phyloP scores from a whole-genome alignment of 768 basidiomycete species.

The Leucocoprinus leucothites region DNA sequence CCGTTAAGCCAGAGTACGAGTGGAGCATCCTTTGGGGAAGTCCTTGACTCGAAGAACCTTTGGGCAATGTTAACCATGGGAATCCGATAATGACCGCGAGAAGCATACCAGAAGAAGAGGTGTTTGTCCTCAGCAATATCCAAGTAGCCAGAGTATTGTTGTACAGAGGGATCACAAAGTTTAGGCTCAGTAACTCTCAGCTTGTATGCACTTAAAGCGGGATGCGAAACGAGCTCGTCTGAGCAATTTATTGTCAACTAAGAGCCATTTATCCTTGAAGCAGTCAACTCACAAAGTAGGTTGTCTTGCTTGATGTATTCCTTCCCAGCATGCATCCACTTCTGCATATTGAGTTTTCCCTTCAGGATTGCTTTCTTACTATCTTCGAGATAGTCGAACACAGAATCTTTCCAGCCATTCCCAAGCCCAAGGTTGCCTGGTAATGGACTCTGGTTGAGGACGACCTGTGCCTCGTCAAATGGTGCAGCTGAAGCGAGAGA shows the following conservation, averaged over 20 bases:
- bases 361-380: constrained; percentile 39
- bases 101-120: constrained; percentile 79
- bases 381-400: constrained; percentile 36
- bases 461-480: neutral
- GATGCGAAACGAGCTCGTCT: constrained; percentile 67
- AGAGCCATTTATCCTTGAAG: neutral
- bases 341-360: constrained; percentile 49
- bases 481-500: constrained; percentile 7
- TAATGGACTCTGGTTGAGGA: neutral
- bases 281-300: constrained; percentile 56
- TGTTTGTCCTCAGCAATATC: constrained; percentile 79
- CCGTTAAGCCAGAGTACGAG: constrained; percentile 92
- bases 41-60: constrained; percentile 89
- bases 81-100: neutral
- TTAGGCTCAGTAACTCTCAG: constrained; percentile 65
- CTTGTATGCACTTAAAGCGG: constrained; percentile 45
- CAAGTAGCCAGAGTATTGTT: constrained; percentile 82
- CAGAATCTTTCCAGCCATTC: constrained; percentile 20
- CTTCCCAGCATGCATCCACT: constrained; percentile 61
- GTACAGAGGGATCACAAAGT: constrained; percentile 77
- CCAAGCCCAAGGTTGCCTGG: neutral
- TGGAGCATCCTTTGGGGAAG: constrained; percentile 71
- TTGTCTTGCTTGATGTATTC: constrained; percentile 69
- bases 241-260: neutral
- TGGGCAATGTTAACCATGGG: neutral